Evolutionary conservation across 2,329 filamentous ascomycete species (phyloP), one percentile per base, ranked within the genome.

Genomic region (Proliferodiscus dingleyae): DNA sequence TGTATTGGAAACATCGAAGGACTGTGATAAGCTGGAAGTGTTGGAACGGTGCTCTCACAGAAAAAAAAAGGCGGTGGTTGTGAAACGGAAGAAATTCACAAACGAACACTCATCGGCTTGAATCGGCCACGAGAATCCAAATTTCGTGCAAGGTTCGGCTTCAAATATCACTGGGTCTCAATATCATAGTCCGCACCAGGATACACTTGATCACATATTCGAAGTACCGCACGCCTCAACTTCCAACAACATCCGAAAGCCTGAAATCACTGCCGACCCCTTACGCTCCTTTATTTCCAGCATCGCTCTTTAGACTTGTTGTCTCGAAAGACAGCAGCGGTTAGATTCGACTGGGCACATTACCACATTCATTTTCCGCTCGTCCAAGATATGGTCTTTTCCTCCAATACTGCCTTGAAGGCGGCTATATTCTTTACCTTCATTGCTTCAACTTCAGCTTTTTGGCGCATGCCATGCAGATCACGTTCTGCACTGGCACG

Each of bases 381-480:
- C 21, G 19, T 22, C 34, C 37, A 50, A 13, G 34, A 19, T 15
- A 46, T 47, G 47, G 32, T 28, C 11, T 40, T 37, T 33, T 45
- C 49, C 26, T 42, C 19, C 39, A 38, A 36, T 16, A 37, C 30
- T 33, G 43, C 37, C 30, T 28, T 33, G 26, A 43, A 39, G 37
- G 49, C 42, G n/a, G 19, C 43, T 13, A 18, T 41, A 22, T n/a
- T 50, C 11, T 11, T 38, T 4, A 6, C 18, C 16, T 37, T 49
- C 23, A 30, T 37, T 15, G 22, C 41, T 22, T 30, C 22, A 5
- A 74, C 72, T 37, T 62, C 75, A 56, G 89, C 85, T 49, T 95
- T 95, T 68, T 95, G 87, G 87, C 87, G 89, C 63, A 86, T 95
- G 77, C 85, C 88, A 59, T 95, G 89, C 67, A 84, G 79, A 56